Conservation (phyloP, 805 yeast species). For the Ogataea populi-albae region DNA sequence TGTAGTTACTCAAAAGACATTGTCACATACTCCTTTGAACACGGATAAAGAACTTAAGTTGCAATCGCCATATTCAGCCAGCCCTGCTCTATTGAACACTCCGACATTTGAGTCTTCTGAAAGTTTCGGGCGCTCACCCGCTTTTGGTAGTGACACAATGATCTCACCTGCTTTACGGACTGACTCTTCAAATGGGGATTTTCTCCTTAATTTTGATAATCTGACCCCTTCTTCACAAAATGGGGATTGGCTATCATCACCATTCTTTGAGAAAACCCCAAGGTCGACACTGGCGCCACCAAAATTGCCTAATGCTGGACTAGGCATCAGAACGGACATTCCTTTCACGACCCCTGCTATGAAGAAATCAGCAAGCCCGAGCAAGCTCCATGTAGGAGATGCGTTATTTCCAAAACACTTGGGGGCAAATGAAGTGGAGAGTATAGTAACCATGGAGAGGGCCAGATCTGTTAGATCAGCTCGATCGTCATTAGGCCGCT, state of each 20-base stretch:
- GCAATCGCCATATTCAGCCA: conserved; percentile 3
- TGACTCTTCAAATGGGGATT: conserved; percentile 9
- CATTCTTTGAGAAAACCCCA: not conserved
- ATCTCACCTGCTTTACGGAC: too few relatives aligned
- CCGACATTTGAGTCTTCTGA: conserved; percentile 17
- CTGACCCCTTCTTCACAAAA: conserved; percentile 20
- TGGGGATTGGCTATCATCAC: not conserved
- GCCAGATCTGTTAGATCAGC: conserved; percentile 55
- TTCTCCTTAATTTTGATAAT: conserved; percentile 15
- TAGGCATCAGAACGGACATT: conserved; percentile 1
- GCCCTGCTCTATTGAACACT: conserved; percentile 2
- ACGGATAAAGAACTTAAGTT: too few relatives aligned
- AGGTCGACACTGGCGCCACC: conserved; percentile 1
- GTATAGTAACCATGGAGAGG: conserved; percentile 70
- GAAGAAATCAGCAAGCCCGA: conserved; percentile 10
- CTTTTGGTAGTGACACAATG: too few relatives aligned
- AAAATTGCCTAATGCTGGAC: not conserved
- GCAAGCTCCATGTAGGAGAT: conserved; percentile 44
- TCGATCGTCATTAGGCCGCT: conserved; percentile 13
- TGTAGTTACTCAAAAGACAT: too few relatives aligned
- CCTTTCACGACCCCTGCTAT: too few relatives aligned
- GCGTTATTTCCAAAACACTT: conserved; percentile 70
- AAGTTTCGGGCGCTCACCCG: conserved; percentile 11
- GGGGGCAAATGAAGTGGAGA: conserved; percentile 65
- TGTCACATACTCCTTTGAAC: too few relatives aligned